Evolutionary conservation across 1,139 yeast species (phyloP), one percentile per base, ranked within the genome.

Genomic region (Nadsonia commutata): DNA sequence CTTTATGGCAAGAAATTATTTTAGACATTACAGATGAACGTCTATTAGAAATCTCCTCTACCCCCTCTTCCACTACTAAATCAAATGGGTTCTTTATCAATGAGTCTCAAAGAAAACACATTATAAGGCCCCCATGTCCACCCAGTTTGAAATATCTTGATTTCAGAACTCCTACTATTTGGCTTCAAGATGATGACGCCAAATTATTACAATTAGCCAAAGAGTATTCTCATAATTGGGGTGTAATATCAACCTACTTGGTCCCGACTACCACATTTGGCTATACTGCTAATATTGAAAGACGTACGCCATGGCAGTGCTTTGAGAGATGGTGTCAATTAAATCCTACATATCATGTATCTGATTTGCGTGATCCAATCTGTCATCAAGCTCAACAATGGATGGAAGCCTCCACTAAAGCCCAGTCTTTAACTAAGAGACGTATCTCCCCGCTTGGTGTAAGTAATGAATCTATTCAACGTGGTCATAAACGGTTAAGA

Each of bases 281-380:
- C 16, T 84, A 84, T 58, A 75, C 78, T 38, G 82, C 97, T 0
- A 86, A 83, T 52, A 84, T 86, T 46, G 97, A 90, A 60, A 72
- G 97, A 53, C 72, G 98, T 56, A 90, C 97, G 0, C 94, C 98
- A 0, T 90, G 98, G 98, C 97, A 88, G 58, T 90, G 97, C 58
- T 90, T 90, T 66, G 98, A 90, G 60, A 68, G 98, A 50, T 90
- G 93, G 67, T 81, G 86, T 48, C 98, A 90, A 62, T 68, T 93
- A 49, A 86, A 85, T 54, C 96, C 90, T 46, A 78, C 78, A 48
- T 86, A 85, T 54, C 93, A 83, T 49, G 74, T 84, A 47, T 68
- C 78, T 20, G 97, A 90, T 54, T 75, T 90, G 76, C 80, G 84
- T 53, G 98, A 98, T 0, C 74, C 80, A 11, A 76, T 84, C 53